Evolutionary conservation across 352 stramenopile genomes (phyloP).

Genomic region (Ochromonadaceae sp.): DNA sequence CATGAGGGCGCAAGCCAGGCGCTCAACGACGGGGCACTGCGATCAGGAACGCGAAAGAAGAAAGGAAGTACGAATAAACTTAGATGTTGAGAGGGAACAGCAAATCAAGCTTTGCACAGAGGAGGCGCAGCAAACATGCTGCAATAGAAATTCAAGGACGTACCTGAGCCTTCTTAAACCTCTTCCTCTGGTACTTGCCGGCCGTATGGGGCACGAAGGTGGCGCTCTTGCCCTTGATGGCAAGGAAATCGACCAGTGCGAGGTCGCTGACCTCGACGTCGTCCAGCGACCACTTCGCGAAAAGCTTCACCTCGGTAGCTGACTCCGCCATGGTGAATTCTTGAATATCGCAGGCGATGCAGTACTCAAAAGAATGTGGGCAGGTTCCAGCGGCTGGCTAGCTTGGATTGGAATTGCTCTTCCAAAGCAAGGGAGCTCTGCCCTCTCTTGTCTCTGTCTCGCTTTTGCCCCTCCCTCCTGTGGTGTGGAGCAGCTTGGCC

Average conservation of each 20-base stretch:
- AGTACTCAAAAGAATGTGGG: too few species aligned
- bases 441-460: too few species aligned
- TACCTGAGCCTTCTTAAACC: slow-evolving; percentile 89
- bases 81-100: neutral
- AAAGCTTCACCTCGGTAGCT: slow-evolving; percentile 56
- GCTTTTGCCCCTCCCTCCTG: too few species aligned
- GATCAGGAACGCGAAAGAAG: neutral
- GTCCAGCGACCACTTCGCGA: slow-evolving; percentile 65
- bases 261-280: slow-evolving; percentile 97
- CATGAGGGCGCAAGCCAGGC: slow-evolving; percentile 92
- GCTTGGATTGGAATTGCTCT: too few species aligned
- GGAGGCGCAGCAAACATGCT: slow-evolving; percentile 14
- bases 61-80: neutral
- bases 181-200: slow-evolving; percentile 98
- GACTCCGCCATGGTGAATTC: slow-evolving; percentile 14
- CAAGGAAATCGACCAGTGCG: slow-evolving; percentile 97
- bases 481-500: too few species aligned
- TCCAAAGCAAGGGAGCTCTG: too few species aligned
- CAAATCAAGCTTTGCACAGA: slow-evolving; percentile 9
- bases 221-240: slow-evolving; percentile 90
- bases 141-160: neutral
- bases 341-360: too few species aligned
- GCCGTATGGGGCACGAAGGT: slow-evolving; percentile 98
- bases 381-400: too few species aligned
- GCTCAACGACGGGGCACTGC: slow-evolving; percentile 96